Evolutionary conservation across 805 yeast genomes (phyloP).

Genomic region (Kodamaea restingae): DNA sequence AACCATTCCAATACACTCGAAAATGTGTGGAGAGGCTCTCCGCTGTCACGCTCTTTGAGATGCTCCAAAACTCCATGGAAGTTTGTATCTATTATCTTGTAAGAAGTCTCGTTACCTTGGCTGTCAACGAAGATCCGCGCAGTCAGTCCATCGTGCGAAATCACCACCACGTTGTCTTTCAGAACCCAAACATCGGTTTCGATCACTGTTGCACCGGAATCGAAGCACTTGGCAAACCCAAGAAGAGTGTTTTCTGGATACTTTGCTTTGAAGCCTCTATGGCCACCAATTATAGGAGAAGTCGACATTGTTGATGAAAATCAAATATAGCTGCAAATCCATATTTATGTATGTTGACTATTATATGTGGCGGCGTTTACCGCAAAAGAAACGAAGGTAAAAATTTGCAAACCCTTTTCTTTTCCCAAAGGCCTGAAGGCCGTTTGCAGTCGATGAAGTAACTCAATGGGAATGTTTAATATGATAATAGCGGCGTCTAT

Average conservation of each 20-base stretch:
- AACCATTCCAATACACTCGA: constrained; percentile 32
- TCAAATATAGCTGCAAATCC: background rate
- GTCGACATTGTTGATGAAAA: background rate
- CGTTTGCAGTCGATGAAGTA: no score
- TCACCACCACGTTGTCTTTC: constrained; percentile 33
- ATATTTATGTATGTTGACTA: background rate
- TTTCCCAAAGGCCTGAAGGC: background rate
- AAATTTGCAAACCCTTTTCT: background rate
- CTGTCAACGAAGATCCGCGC: constrained; percentile 33
- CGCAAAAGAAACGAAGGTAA: background rate
- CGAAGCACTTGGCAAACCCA: constrained; percentile 36
- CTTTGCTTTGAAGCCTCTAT: constrained; percentile 40
- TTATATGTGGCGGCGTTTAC: background rate
- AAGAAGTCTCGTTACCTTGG: constrained; percentile 33
- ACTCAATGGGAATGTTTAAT: no score
- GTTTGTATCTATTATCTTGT: constrained; percentile 28
- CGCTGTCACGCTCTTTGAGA: constrained; percentile 29
- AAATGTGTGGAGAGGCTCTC: constrained; percentile 32
- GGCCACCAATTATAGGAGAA: constrained; percentile 36
- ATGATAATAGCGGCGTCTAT: no score
- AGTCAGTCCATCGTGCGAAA: constrained; percentile 39
- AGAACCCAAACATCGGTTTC: constrained; percentile 44
- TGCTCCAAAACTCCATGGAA: constrained; percentile 25
- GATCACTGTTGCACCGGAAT: constrained; percentile 34
- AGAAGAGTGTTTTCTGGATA: constrained; percentile 37